These are phyloP conservation scores for Salvia sclarea DNA, from an alignment of 305 asterid species.

Conservation along the genomic window DNA sequence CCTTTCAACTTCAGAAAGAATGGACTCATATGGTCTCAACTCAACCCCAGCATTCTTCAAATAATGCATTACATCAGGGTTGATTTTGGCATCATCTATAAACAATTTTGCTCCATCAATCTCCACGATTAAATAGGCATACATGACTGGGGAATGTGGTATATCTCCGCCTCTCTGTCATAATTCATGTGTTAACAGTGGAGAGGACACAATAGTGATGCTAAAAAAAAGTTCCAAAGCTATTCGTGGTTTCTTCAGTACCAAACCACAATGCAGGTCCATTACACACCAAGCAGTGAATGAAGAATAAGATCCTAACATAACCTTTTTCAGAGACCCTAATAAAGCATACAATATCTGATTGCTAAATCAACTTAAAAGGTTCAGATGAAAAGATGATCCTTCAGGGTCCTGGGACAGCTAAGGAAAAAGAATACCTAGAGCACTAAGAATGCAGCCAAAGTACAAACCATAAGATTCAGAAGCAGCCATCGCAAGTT, in stretches of 20 bases:
- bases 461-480: not conserved
- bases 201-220: slow-evolving; percentile 19
- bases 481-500: slow-evolving; percentile 7
- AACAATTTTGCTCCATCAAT: slow-evolving; percentile 78
- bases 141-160: slow-evolving; percentile 93
- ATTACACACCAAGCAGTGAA: not conserved
- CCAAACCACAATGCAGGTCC: slow-evolving; percentile 14
- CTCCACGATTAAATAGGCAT: slow-evolving; percentile 89
- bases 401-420: slow-evolving; percentile 11
- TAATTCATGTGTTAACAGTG: slow-evolving; percentile 10
- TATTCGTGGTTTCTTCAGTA: slow-evolving; percentile 14
- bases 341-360: not conserved
- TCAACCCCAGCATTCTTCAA: slow-evolving; percentile 80
- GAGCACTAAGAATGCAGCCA: not conserved
- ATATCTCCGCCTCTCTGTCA: slow-evolving; percentile 71
- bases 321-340: not conserved
- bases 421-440: slow-evolving; percentile 10
- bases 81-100: slow-evolving; percentile 73
- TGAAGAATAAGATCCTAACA: slow-evolving; percentile 13
- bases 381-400: slow-evolving; percentile 21
- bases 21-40: slow-evolving; percentile 77
- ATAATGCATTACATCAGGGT: slow-evolving; percentile 74
- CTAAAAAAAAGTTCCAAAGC: slow-evolving; percentile 3
- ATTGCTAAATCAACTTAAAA: not conserved
- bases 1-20: slow-evolving; percentile 91